phyloP scores from a whole-genome alignment of 768 basidiomycete genomes.

The Rhodocollybia butyracea region DNA sequence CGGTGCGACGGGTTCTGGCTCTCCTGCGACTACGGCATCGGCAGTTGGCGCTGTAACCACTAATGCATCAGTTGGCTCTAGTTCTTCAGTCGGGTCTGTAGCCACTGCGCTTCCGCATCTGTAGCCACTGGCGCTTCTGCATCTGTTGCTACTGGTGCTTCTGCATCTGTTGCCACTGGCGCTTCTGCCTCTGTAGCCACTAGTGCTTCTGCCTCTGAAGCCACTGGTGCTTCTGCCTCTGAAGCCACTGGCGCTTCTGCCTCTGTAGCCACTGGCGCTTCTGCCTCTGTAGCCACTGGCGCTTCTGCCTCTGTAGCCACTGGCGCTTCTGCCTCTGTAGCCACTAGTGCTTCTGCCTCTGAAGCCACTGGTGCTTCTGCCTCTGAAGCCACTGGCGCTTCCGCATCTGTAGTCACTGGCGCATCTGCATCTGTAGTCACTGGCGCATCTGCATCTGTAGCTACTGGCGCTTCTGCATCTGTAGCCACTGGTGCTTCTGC shows the following conservation, averaged over 20 bases:
- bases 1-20: background rate
- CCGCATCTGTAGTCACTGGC: too few relatives aligned
- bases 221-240: slow-evolving; percentile 21
- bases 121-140: slow-evolving; percentile 19
- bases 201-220: background rate
- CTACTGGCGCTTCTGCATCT: slow-evolving; percentile 30
- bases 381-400: background rate
- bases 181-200: slow-evolving; percentile 7
- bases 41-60: background rate
- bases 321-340: background rate
- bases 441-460: slow-evolving; percentile 26
- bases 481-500: slow-evolving; percentile 19
- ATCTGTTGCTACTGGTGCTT: slow-evolving; percentile 7
- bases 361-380: slow-evolving; percentile 2
- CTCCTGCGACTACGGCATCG: background rate
- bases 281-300: slow-evolving; percentile 11
- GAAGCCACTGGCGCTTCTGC: slow-evolving; percentile 31
- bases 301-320: slow-evolving; percentile 1
- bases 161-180: background rate
- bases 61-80: background rate
- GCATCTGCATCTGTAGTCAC: background rate
- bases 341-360: background rate
- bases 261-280: slow-evolving; percentile 21
- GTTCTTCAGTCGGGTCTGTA: slow-evolving; percentile 27
- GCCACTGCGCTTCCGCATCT: slow-evolving; percentile 29